A percentile compares a stretch with the other conserved stretches of the same genome.
phyloP scores from a whole-genome alignment of 208 protist genomes.

The Acanthamoeba castellanii region DNA sequence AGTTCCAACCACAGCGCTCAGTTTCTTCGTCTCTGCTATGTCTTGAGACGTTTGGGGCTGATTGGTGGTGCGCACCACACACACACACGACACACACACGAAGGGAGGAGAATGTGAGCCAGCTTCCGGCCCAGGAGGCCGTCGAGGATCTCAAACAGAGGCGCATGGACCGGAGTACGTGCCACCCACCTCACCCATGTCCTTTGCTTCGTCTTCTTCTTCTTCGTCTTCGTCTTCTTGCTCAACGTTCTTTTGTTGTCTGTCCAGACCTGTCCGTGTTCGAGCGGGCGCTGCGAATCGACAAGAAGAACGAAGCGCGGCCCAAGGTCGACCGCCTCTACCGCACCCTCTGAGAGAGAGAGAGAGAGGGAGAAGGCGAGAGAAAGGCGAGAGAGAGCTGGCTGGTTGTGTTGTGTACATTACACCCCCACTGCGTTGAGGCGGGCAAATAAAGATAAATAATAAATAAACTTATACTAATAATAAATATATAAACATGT shows the following conservation, averaged over 20 bases:
- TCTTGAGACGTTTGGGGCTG: neutral
- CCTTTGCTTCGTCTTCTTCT: no score
- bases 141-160: conserved; percentile 27
- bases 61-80: neutral
- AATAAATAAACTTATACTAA: no score
- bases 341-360: neutral
- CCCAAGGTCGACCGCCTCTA: conserved; percentile 59
- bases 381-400: no score
- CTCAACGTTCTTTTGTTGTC: neutral
- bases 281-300: conserved; percentile 68
- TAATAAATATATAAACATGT: no score
- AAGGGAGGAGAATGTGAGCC: conserved; percentile 18
- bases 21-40: no score
- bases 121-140: conserved; percentile 17
- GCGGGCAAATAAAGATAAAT: no score
- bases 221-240: neutral
- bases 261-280: conserved; percentile 68
- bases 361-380: no score
- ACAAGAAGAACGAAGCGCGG: conserved; percentile 67
- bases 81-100: neutral
- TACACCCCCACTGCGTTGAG: no score
- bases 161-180: conserved; percentile 33
- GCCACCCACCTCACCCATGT: neutral
- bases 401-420: neutral
- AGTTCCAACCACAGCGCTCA: neutral